Evolutionary conservation across 116 monocot genomes (phyloP).

Genomic region (Posidonia oceanica): DNA sequence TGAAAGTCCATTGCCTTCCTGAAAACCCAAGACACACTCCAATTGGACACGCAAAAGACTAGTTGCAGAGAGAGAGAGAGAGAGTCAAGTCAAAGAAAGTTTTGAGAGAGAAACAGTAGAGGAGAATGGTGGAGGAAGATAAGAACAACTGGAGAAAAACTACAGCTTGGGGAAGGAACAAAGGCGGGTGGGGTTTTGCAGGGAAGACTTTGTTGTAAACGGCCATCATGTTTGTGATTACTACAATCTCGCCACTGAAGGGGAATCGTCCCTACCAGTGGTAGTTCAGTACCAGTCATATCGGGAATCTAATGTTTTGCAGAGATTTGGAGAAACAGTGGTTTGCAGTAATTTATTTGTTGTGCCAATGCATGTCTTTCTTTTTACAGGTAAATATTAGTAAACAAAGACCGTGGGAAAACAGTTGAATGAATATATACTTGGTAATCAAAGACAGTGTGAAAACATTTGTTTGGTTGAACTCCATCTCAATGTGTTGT

Average conservation of each 20-base stretch:
- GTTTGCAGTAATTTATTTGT: not conserved
- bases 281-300: not conserved
- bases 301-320: not conserved
- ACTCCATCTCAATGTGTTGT: too few relatives aligned
- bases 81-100: not conserved
- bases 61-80: not conserved
- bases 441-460: too few relatives aligned
- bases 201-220: not conserved
- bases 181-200: not conserved
- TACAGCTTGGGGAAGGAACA: not conserved
- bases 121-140: not conserved
- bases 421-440: too few relatives aligned
- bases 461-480: too few relatives aligned
- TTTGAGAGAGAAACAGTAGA: not conserved
- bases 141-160: not conserved
- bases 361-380: too few relatives aligned
- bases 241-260: not conserved
- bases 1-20: constrained; percentile 6
- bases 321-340: not conserved
- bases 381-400: too few relatives aligned
- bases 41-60: not conserved
- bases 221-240: not conserved
- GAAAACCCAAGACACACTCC: not conserved
- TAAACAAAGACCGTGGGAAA: too few relatives aligned
- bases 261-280: too few relatives aligned